Conservation (phyloP, 495 filamentous ascomycete genomes). For the Aspergillus carlsbadensis region DNA sequence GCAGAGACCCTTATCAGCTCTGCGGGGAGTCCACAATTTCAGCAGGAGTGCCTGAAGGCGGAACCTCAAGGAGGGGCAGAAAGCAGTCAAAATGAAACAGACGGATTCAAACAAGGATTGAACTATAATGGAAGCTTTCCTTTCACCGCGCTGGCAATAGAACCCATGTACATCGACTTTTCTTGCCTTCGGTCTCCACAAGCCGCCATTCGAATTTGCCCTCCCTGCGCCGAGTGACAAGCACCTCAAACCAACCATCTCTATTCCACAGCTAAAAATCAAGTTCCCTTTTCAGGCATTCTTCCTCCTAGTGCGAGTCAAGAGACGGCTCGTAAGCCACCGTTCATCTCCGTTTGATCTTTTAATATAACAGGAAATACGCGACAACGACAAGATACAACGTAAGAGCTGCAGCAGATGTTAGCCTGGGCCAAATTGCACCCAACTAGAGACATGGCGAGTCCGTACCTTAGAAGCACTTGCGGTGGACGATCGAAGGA, state of each 20-base stretch:
- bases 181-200: constrained; percentile 10
- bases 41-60: constrained; percentile 12
- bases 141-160: constrained; percentile 26
- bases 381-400: constrained; percentile 39
- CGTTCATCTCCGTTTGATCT: constrained; percentile 43
- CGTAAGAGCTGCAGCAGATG: constrained; percentile 18
- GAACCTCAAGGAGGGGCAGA: not conserved
- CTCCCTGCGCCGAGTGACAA: constrained; percentile 21
- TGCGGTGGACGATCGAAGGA: constrained; percentile 99
- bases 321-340: constrained; percentile 46
- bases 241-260: constrained; percentile 36
- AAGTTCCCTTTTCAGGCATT: constrained; percentile 50
- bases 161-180: constrained; percentile 26
- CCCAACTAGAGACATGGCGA: not conserved
- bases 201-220: constrained; percentile 17
- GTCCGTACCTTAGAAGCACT: constrained; percentile 88
- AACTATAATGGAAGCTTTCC: constrained; percentile 30
- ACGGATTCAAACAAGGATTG: constrained; percentile 27
- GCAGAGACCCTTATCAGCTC: constrained; percentile 11
- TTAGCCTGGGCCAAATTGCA: not conserved
- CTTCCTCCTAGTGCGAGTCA: constrained; percentile 48
- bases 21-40: constrained; percentile 10
- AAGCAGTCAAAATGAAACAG: constrained; percentile 21
- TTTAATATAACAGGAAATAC: constrained; percentile 53
- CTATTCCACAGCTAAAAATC: constrained; percentile 49